Conservation (phyloP, 306 rosid species). For the Mimosa pudica region DNA sequence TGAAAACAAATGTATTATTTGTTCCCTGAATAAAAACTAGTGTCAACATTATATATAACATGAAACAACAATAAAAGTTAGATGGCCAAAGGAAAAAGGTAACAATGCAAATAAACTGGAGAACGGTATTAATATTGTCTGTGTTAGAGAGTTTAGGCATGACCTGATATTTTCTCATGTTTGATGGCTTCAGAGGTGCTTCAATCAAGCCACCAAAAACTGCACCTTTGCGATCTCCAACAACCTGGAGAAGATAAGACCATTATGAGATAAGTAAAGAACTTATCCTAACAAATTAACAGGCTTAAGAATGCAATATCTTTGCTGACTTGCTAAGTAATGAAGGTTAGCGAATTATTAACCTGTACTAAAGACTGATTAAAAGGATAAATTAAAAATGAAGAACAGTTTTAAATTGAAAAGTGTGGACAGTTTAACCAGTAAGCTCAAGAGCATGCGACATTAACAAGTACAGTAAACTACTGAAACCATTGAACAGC, state of each 20-base stretch:
- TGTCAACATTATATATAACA: slow-evolving; percentile 36
- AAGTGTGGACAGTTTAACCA: neutral
- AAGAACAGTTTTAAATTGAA: slow-evolving; percentile 2
- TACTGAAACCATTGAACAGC: neutral
- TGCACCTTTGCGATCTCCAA: slow-evolving; percentile 82
- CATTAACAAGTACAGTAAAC: slow-evolving; percentile 5
- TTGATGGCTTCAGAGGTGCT: slow-evolving; percentile 77
- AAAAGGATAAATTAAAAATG: neutral
- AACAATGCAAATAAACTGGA: slow-evolving; percentile 31
- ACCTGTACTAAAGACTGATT: slow-evolving; percentile 23
- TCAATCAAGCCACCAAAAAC: slow-evolving; percentile 92
- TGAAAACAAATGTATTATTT: slow-evolving; percentile 78
- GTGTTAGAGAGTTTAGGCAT: slow-evolving; percentile 29
- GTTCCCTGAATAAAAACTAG: slow-evolving; percentile 69
- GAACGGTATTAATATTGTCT: slow-evolving; percentile 6
- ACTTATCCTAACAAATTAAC: slow-evolving; percentile 16
- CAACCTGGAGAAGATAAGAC: slow-evolving; percentile 59
- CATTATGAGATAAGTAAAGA: slow-evolving; percentile 9
- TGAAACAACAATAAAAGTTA: slow-evolving; percentile 26
- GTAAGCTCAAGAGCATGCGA: slow-evolving; percentile 17
- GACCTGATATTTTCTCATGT: slow-evolving; percentile 87
- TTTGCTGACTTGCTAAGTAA: neutral
- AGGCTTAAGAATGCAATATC: slow-evolving; percentile 10
- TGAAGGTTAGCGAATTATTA: neutral
- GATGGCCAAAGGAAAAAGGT: neutral